Percentiles rank a stretch among this genome's conserved stretches.
phyloP scores from a whole-genome alignment of 345 rosid genomes.

The Gossypium australe region DNA sequence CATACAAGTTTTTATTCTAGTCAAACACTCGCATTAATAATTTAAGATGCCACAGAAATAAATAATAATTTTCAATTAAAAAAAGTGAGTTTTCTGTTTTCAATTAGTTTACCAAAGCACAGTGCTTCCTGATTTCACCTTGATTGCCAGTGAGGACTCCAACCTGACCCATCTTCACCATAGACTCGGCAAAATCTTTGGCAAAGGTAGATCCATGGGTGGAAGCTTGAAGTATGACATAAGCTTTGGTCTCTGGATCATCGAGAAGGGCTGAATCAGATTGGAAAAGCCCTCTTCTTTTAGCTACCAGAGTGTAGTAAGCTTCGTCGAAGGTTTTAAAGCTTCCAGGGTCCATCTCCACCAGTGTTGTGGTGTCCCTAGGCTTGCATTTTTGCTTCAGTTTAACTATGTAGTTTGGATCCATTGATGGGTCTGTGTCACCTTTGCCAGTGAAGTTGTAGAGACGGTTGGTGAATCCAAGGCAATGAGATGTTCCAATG shows the following conservation, averaged over 20 bases:
- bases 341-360: constrained; percentile 67
- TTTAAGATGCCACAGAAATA: background rate
- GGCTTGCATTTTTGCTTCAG: constrained; percentile 50
- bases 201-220: constrained; percentile 32
- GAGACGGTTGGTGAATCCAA: constrained; percentile 27
- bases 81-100: background rate
- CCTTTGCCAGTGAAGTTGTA: constrained; percentile 62
- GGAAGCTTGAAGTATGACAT: constrained; percentile 26
- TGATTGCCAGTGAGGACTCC: constrained; percentile 40
- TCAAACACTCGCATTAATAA: background rate
- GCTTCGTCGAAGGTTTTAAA: constrained; percentile 40
- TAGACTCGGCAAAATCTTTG: constrained; percentile 47
- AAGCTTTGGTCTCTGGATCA: constrained; percentile 33
- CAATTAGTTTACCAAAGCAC: constrained; percentile 28
- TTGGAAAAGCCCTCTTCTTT: constrained; percentile 47
- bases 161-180: constrained; percentile 51
- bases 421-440: constrained; percentile 52
- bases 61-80: background rate
- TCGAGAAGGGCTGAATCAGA: constrained; percentile 64
- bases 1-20: background rate
- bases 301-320: constrained; percentile 41
- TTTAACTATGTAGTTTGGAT: constrained; percentile 36
- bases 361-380: constrained; percentile 21
- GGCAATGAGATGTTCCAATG: constrained; percentile 48
- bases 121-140: constrained; percentile 55